Percentiles rank a stretch among this genome's conserved stretches.
phyloP scores from a whole-genome alignment of 1,139 yeast genomes.

The Taphrina betulina region DNA sequence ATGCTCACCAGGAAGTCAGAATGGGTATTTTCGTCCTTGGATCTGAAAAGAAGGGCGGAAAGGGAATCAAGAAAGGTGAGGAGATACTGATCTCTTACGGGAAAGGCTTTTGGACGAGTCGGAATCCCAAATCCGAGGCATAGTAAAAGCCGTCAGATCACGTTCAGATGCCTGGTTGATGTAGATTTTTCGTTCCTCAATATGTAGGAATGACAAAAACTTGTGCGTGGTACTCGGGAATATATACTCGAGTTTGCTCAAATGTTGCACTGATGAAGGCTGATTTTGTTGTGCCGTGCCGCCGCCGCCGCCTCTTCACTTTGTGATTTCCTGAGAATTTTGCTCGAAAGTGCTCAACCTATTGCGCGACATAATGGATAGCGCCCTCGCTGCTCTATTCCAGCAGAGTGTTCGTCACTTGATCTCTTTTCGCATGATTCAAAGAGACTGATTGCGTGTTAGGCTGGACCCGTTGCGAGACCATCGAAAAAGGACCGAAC shows the following conservation, averaged over 20 bases:
- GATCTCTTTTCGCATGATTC: background rate
- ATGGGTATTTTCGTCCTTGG: conserved; percentile 18
- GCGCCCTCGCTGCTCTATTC: conserved; percentile 6
- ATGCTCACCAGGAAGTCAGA: conserved; percentile 37
- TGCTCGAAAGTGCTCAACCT: no score
- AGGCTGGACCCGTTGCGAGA: conserved; percentile 25
- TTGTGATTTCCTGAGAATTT: no score
- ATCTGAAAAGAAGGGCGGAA: conserved; percentile 1
- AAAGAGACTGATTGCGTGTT: no score
- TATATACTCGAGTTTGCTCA: no score
- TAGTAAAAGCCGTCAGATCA: no score
- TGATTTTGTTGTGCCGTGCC: no score
- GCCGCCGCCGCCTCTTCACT: no score
- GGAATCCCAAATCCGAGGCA: conserved; percentile 39
- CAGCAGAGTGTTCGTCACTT: conserved; percentile 2
- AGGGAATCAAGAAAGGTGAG: conserved; percentile 15
- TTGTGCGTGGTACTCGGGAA: no score
- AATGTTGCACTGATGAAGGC: no score
- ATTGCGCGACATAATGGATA: conserved; percentile 12
- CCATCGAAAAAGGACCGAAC: conserved; percentile 19
- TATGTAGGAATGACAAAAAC: no score
- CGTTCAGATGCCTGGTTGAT: no score
- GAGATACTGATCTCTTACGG: conserved; percentile 26
- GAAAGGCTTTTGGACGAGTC: conserved; percentile 23
- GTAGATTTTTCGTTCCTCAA: no score